Conservation (phyloP, 805 yeast species). For the Torulaspora gathmanii region DNA sequence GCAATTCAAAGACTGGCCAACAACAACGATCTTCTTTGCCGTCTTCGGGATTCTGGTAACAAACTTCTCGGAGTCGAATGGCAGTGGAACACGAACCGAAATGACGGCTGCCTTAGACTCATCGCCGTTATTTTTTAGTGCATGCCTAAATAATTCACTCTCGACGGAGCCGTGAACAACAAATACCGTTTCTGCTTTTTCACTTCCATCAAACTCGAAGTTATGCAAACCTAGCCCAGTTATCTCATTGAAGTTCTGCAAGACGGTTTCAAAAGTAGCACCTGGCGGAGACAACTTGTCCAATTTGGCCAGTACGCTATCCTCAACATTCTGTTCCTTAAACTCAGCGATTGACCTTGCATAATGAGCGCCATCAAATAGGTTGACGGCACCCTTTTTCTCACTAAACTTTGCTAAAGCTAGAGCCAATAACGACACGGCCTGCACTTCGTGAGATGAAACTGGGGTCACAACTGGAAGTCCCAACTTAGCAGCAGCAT, state of each 20-base stretch:
- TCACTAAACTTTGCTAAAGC: slow-evolving; percentile 48
- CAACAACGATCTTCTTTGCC: slow-evolving; percentile 57
- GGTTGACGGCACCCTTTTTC: slow-evolving; percentile 51
- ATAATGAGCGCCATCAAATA: slow-evolving; percentile 71
- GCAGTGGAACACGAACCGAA: slow-evolving; percentile 71
- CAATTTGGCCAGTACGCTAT: slow-evolving; percentile 14
- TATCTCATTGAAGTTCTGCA: slow-evolving; percentile 28
- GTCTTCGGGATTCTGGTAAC: slow-evolving; percentile 53
- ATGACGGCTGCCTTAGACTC: slow-evolving; percentile 55
- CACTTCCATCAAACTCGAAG: slow-evolving; percentile 56
- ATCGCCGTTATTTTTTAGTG: slow-evolving; percentile 34
- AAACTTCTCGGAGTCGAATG: slow-evolving; percentile 66
- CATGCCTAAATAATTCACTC: slow-evolving; percentile 48
- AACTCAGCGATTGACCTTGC: slow-evolving; percentile 23
- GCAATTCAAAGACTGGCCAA: slow-evolving; percentile 50
- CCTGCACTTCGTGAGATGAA: slow-evolving; percentile 58
- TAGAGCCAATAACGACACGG: slow-evolving; percentile 57
- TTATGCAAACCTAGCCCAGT: slow-evolving; percentile 27
- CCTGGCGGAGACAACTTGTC: slow-evolving; percentile 11
- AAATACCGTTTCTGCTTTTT: slow-evolving; percentile 64
- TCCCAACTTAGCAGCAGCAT: slow-evolving; percentile 57
- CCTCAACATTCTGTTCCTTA: slow-evolving; percentile 13
- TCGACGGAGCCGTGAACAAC: slow-evolving; percentile 76
- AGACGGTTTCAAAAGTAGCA: slow-evolving; percentile 26
- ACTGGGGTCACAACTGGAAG: slow-evolving; percentile 69